These are phyloP conservation scores for Exophiala sideris DNA, from an alignment of 2,329 filamentous ascomycete species.

Conservation along the genomic window DNA sequence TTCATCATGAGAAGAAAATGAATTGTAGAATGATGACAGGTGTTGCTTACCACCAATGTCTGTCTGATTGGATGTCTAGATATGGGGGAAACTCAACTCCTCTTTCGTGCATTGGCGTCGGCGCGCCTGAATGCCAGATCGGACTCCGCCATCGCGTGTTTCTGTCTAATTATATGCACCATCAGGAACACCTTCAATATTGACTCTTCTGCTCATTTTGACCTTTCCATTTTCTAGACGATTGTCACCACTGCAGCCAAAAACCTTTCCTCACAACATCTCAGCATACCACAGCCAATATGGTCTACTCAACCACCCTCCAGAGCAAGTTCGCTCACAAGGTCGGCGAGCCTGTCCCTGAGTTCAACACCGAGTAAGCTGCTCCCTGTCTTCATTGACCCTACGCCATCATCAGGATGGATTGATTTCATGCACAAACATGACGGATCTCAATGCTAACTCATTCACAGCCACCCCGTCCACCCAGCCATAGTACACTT, in stretches of 20 bases:
- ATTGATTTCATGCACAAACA: neutral
- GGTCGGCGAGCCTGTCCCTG: conserved; percentile 27
- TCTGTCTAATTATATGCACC: conserved; percentile 6
- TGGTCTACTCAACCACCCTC: conserved; percentile 26
- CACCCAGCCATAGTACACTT: conserved; percentile 29
- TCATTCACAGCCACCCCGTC: conserved; percentile 16
- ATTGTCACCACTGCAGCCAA: neutral
- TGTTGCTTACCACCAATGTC: conserved; percentile 2
- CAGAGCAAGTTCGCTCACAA: conserved; percentile 29
- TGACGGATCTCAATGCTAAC: neutral
- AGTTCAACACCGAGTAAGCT: conserved; percentile 28
- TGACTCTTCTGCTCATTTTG: neutral
- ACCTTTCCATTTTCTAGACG: neutral
- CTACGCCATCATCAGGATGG: neutral
- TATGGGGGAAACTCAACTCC: too few relatives aligned
- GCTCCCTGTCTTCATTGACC: neutral
- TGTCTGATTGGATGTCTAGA: neutral
- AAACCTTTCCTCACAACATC: too few relatives aligned
- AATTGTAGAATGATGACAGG: conserved; percentile 2
- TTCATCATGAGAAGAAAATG: too few relatives aligned
- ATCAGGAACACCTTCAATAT: conserved; percentile 2
- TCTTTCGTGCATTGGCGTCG: conserved; percentile 1
- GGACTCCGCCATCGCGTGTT: conserved; percentile 20
- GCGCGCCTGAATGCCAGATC: conserved; percentile 6
- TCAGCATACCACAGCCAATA: conserved; percentile 14